Percentiles rank a stretch among this genome's conserved stretches.
phyloP scores from a whole-genome alignment of 2,329 filamentous ascomycete genomes.

The Cladosporium sp. region DNA sequence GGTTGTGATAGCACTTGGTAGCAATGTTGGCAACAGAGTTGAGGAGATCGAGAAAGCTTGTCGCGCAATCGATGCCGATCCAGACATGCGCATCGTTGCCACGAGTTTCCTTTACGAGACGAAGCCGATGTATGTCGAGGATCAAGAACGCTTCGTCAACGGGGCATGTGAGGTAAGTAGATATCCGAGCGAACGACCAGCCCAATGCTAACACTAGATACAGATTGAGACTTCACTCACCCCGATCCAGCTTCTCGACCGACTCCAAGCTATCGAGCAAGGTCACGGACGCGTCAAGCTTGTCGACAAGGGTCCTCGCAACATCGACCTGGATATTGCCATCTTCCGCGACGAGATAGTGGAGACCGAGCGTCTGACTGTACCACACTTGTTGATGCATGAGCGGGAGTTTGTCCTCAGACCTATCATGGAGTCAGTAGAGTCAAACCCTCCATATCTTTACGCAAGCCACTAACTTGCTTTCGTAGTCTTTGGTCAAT shows the following conservation, averaged over 20 bases:
- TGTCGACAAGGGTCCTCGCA: conserved; percentile 90
- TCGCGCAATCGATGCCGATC: conserved; percentile 66
- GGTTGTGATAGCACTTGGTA: conserved; percentile 75
- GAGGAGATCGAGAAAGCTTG: conserved; percentile 84
- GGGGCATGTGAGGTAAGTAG: conserved; percentile 82
- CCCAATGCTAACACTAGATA: conserved; percentile 16
- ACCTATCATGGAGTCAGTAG: conserved; percentile 72
- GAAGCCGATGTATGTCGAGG: conserved; percentile 90
- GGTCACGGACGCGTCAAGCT: conserved; percentile 76
- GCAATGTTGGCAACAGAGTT: conserved; percentile 86
- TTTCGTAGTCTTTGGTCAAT: neutral
- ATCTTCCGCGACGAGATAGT: conserved; percentile 72
- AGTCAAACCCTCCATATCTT: too few relatives aligned
- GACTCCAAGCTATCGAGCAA: conserved; percentile 81
- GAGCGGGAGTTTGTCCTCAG: conserved; percentile 93
- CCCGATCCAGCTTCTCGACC: conserved; percentile 74
- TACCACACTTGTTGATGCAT: conserved; percentile 82
- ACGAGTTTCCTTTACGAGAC: conserved; percentile 95
- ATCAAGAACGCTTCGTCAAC: conserved; percentile 88
- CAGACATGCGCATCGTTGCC: conserved; percentile 70
- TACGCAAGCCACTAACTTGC: neutral
- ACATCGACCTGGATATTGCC: conserved; percentile 91
- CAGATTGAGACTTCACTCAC: conserved; percentile 78
- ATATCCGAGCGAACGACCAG: neutral
- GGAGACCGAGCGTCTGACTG: conserved; percentile 69